A percentile compares a stretch with the other conserved stretches of the same genome.
These are phyloP conservation scores for Leccinum subrobustum DNA, from an alignment of 1,284 basidiomycete species.

Conservation along the genomic window DNA sequence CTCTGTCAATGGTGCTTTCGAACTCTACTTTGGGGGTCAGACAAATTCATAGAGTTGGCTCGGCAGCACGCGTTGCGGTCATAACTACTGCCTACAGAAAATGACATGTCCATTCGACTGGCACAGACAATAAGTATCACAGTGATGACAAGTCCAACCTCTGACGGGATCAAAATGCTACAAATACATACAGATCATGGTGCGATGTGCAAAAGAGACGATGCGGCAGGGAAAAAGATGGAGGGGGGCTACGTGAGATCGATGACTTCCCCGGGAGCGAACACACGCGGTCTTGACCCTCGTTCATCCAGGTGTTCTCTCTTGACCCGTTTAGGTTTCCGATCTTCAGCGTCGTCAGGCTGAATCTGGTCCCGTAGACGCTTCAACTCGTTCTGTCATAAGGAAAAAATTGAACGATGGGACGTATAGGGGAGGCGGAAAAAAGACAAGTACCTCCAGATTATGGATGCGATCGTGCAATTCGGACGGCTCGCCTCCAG, in stretches of 20 bases:
- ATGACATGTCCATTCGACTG: neutral
- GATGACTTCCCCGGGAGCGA: conserved; percentile 13
- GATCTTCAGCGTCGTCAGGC: neutral
- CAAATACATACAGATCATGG: neutral
- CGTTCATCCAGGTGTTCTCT: conserved; percentile 1
- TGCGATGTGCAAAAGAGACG: neutral
- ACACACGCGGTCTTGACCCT: neutral
- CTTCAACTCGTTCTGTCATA: conserved; percentile 12
- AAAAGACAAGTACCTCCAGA: conserved; percentile 12
- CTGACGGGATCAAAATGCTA: neutral
- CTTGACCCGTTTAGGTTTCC: conserved; percentile 19
- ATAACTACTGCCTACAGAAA: neutral
- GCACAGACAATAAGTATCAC: neutral
- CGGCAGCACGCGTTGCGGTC: neutral
- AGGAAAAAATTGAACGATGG: neutral
- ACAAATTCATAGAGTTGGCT: neutral
- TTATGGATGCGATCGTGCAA: conserved; percentile 3
- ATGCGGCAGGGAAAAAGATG: neutral
- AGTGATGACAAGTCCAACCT: neutral
- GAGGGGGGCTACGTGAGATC: conserved; percentile 13
- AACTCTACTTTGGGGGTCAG: neutral
- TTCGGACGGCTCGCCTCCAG: conserved; percentile 9
- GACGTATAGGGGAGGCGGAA: neutral
- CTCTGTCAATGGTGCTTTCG: neutral
- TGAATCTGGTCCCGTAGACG: conserved; percentile 8